A percentile compares a stretch with the other conserved stretches of the same genome.
Conservation (phyloP, 2,329 filamentous ascomycete species). For the Alternaria consortialis region DNA sequence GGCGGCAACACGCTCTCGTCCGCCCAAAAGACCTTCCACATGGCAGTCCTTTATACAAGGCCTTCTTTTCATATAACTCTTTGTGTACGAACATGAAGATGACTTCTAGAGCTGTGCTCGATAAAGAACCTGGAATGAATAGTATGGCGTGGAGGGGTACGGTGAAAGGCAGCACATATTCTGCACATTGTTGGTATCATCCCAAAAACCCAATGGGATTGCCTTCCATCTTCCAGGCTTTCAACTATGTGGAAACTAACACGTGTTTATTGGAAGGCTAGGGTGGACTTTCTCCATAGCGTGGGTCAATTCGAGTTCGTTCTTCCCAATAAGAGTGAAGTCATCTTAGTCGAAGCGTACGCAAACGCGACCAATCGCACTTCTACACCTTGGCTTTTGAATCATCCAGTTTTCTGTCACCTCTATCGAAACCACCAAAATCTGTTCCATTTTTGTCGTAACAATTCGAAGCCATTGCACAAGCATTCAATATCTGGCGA, state of each 20-base stretch:
- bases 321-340: conserved; percentile 2
- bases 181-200: not conserved
- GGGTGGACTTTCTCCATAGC: not conserved
- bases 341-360: not conserved
- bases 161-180: not conserved
- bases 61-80: not conserved
- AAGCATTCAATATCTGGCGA: not conserved
- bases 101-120: not conserved
- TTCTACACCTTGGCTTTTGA: not conserved
- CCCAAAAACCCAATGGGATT: not conserved
- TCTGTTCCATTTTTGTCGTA: not conserved
- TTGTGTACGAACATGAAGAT: not conserved
- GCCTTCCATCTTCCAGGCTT: not conserved
- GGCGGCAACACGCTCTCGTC: not conserved
- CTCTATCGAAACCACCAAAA: not conserved
- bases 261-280: not conserved
- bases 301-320: not conserved
- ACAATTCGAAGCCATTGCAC: not conserved
- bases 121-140: not conserved
- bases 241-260: not conserved
- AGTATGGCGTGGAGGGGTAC: not conserved
- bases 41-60: not conserved
- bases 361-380: conserved; percentile 7
- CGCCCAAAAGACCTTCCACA: not conserved
- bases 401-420: not conserved